Conservation (phyloP, 495 filamentous ascomycete species). For the Penicillium samsonianum region DNA sequence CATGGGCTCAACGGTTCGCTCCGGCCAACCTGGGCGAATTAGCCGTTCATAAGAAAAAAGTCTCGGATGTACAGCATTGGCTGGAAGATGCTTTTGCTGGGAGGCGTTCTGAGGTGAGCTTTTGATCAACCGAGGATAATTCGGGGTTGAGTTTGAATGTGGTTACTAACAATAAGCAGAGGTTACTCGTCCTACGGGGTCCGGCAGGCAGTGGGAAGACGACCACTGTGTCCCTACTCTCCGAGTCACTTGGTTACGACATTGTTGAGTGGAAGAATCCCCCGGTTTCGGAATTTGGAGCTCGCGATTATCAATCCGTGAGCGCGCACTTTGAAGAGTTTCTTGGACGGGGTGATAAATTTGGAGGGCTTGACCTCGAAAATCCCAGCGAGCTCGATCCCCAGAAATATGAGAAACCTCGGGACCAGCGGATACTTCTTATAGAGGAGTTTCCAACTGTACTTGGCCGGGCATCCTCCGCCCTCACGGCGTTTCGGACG, state of each 20-base stretch:
- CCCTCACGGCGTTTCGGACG: constrained; percentile 71
- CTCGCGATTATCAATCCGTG: constrained; percentile 62
- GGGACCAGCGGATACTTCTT: constrained; percentile 61
- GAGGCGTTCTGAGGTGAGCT: constrained; percentile 31
- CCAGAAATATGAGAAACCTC: constrained; percentile 18
- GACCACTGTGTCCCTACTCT: constrained; percentile 74
- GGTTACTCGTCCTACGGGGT: constrained; percentile 81
- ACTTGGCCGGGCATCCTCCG: constrained; percentile 64
- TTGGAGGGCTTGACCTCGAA: constrained; percentile 68
- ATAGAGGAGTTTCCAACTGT: constrained; percentile 95
- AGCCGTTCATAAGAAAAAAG: constrained; percentile 91
- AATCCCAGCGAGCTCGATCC: constrained; percentile 6
- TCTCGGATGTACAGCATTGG: constrained; percentile 81
- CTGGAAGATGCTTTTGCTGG: constrained; percentile 71
- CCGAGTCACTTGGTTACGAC: constrained; percentile 68
- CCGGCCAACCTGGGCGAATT: constrained; percentile 76
- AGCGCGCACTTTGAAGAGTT: constrained; percentile 89
- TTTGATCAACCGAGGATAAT: neutral
- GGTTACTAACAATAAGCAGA: constrained; percentile 41
- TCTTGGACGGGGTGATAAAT: constrained; percentile 72
- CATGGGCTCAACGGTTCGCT: constrained; percentile 85
- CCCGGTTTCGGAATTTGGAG: constrained; percentile 52
- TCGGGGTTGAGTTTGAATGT: neutral
- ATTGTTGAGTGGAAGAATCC: constrained; percentile 93
- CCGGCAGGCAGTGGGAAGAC: constrained; percentile 95